Evolutionary conservation across 495 filamentous ascomycete genomes (phyloP).

Genomic region (Poronia punctata): DNA sequence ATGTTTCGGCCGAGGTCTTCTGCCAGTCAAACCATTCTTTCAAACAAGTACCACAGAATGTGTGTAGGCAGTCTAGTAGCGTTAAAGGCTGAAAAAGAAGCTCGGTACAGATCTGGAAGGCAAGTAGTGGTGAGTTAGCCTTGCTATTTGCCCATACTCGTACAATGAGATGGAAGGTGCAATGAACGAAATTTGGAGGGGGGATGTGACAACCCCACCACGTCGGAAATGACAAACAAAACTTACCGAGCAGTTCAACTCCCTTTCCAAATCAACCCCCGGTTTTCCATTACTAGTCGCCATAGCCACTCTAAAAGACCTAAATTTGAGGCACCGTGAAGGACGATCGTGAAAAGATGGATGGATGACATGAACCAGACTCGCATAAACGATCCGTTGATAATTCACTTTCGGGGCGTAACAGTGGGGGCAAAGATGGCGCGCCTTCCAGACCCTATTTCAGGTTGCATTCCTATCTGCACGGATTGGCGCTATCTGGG

Average conservation of each 20-base stretch:
- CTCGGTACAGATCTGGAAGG: conserved; percentile 83
- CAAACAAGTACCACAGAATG: conserved; percentile 89
- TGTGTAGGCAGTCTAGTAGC: conserved; percentile 94
- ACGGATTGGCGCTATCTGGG: no score
- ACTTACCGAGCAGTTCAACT: conserved; percentile 87
- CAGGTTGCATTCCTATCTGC: no score
- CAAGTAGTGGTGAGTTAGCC: background rate
- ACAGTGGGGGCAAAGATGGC: no score
- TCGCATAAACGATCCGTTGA: no score
- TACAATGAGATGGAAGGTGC: background rate
- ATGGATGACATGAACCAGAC: no score
- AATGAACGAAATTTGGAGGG: conserved; percentile 3
- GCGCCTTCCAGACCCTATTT: no score
- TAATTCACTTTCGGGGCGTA: no score
- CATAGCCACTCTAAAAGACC: conserved; percentile 1
- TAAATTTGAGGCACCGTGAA: no score
- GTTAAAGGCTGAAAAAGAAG: conserved; percentile 92
- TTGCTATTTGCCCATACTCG: conserved; percentile 1
- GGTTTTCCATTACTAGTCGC: conserved; percentile 19
- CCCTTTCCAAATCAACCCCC: conserved; percentile 68
- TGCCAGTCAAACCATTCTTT: conserved; percentile 86
- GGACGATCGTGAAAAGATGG: no score
- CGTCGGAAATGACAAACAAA: no score
- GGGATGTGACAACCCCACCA: background rate
- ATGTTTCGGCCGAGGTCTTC: conserved; percentile 38